Evolutionary conservation across 202 grass and related monocot species (phyloP).

Genomic region (Carex sylvatica): DNA sequence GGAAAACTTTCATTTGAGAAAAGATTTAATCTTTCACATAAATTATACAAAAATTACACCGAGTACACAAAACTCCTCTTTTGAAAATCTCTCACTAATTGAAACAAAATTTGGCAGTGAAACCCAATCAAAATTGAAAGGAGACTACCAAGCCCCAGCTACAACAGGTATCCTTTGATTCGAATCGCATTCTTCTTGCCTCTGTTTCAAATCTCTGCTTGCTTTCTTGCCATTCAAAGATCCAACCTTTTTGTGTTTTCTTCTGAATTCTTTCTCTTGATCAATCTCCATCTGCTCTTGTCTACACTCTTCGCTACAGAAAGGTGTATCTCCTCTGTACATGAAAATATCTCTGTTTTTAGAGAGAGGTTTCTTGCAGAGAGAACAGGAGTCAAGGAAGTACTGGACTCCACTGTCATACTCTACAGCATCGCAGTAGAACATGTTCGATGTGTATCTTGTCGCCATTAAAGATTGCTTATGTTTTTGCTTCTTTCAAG

Average conservation of each 20-base stretch:
- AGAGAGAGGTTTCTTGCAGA: constrained; percentile 49
- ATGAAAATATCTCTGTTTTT: constrained; percentile 73
- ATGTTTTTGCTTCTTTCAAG: neutral
- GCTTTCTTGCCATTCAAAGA: constrained; percentile 17
- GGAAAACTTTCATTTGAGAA: neutral
- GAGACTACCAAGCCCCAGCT: neutral
- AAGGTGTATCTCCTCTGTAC: constrained; percentile 78
- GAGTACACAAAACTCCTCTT: neutral
- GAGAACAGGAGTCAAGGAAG: constrained; percentile 57
- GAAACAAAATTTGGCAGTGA: neutral
- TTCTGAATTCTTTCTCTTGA: constrained; percentile 55
- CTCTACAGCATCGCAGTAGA: constrained; percentile 39
- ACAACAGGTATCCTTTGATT: constrained; percentile 15
- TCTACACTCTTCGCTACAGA: constrained; percentile 90
- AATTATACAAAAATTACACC: constrained; percentile 21
- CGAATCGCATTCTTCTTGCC: constrained; percentile 32
- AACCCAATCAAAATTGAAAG: neutral
- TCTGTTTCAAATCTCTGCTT: constrained; percentile 16
- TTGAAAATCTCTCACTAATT: neutral
- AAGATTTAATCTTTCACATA: constrained; percentile 14
- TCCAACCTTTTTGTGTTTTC: constrained; percentile 41
- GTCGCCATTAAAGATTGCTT: neutral
- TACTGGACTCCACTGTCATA: constrained; percentile 9
- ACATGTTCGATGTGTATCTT: constrained; percentile 33
- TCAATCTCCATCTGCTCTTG: constrained; percentile 79